Base-by-base conservation (phyloP, 2,329 filamentous ascomycete species). In the Eutypa lata region DNA sequence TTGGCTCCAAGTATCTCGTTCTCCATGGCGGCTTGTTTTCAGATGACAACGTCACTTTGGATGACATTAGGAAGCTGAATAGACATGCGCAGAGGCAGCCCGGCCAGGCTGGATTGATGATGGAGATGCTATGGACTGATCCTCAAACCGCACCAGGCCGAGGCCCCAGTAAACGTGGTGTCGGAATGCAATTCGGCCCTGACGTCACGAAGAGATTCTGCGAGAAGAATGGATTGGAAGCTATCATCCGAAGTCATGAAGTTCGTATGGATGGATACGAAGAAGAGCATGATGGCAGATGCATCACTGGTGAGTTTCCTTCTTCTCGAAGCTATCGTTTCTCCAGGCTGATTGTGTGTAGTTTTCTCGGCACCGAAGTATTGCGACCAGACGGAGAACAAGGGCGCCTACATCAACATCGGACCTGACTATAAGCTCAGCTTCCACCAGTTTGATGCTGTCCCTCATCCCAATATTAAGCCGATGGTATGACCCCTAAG, bases 81-180 rank as follows among this genome's bases (percentile, higher is more conserved):
- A 82, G 93, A 60, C 92, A 97, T 74, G 86, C 83, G 69, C 94
- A 97, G 73, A 83, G 90, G 56, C 93, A 97, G 66, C 93, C 94
- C 2, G 94, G 94, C 31, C 94, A 99, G 71, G 77, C 89, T 47
- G 94, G 94, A 14, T 76, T 99, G 64, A 99, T 99, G 94, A 99
- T 99, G 94, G 94, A 99, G 74, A 99, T 99, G 94, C 82, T 99
- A 46, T 99, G 94, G 94, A 97, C 94, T 1, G 94, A 99, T 68
- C 94, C 94, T 2, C 94, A 99, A 71, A 81, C 89, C 0, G 80
- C 86, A 62, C 86, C 89, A 26, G 94, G 94, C 49, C 86, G 94
- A 61, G 91, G 92, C 8, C 94, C 94, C 44, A 96, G 91, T 78
- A 99, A 99, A 80, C 85, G 94, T 68, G 94, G 94, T 61, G 93